These are phyloP conservation scores for Aureobasidium namibiae DNA, from an alignment of 2,329 filamentous ascomycete genomes.

Conservation along the genomic window DNA sequence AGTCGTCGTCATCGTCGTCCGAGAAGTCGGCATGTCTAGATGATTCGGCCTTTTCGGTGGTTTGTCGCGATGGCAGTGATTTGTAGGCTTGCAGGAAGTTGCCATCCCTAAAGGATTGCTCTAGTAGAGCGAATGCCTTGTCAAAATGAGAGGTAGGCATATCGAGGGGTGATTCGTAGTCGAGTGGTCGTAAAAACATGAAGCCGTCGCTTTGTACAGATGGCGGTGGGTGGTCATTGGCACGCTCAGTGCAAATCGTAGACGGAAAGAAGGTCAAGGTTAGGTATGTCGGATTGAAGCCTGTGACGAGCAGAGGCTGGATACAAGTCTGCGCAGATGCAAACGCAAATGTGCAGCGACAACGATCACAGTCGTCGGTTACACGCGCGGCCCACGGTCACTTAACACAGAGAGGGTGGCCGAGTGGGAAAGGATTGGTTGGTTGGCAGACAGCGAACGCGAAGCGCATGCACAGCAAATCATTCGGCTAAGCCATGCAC, in stretches of 20 bases:
- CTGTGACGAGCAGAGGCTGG: not conserved
- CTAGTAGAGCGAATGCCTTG: constrained; percentile 12
- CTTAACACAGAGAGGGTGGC: not conserved
- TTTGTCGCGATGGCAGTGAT: constrained; percentile 1
- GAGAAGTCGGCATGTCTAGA: not conserved
- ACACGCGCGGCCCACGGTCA: constrained; percentile 4
- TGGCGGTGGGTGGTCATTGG: not conserved
- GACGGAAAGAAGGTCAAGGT: not conserved
- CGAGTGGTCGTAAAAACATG: constrained; percentile 3
- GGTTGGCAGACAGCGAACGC: not conserved
- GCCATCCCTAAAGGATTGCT: constrained; percentile 11
- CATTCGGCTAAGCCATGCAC: constrained; percentile 6
- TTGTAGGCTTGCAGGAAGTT: constrained; percentile 11
- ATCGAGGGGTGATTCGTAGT: not conserved
- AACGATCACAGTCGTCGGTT: not conserved
- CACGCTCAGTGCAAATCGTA: constrained; percentile 3
- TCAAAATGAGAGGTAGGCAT: constrained; percentile 12
- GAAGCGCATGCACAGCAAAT: constrained; percentile 9
- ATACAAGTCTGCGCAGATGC: not conserved
- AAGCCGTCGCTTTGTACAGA: not conserved
- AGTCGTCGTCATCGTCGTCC: constrained; percentile 1
- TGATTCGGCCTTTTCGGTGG: not conserved
- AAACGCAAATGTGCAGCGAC: not conserved
- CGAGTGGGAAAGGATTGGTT: not conserved
- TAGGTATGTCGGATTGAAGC: not conserved